phyloP scores from a whole-genome alignment of 2,329 filamentous ascomycete genomes.

The Periconia macrospinosa region DNA sequence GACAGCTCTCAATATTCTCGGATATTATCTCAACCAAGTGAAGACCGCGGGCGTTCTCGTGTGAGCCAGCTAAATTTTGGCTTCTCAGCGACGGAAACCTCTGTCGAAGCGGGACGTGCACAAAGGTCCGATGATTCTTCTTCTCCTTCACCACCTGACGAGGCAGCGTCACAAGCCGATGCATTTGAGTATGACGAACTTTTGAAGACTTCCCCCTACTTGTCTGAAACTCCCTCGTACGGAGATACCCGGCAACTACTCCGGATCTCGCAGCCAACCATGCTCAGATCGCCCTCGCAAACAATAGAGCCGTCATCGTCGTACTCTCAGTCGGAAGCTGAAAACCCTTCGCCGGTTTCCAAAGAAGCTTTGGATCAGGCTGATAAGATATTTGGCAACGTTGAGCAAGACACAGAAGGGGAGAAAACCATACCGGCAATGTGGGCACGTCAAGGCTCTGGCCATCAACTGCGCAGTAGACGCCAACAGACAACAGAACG shows the following conservation, averaged over 20 bases:
- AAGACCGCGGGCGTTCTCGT: conserved; percentile 11
- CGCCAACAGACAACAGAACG: too few relatives aligned
- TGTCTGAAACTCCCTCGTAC: conserved; percentile 36
- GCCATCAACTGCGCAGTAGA: conserved; percentile 7
- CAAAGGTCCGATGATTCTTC: conserved; percentile 2
- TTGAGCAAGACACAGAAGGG: conserved; percentile 31
- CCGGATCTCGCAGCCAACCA: conserved; percentile 18
- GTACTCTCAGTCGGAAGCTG: conserved; percentile 24
- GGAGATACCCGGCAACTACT: conserved; percentile 39
- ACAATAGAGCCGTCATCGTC: conserved; percentile 28
- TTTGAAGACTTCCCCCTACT: conserved; percentile 6
- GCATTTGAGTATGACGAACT: conserved; percentile 24
- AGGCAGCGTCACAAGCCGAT: conserved; percentile 28
- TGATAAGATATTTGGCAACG: conserved; percentile 30
- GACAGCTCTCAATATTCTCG: conserved; percentile 9
- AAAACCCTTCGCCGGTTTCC: conserved; percentile 17
- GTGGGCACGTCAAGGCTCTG: conserved; percentile 32
- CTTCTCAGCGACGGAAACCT: conserved; percentile 2
- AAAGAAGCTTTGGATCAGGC: conserved; percentile 33
- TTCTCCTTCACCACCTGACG: not conserved
- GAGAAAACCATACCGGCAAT: conserved; percentile 32
- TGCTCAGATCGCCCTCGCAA: not conserved
- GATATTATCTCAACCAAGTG: not conserved
- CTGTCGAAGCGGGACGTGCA: not conserved
- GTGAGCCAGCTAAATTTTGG: conserved; percentile 31